Percentiles rank a stretch among this genome's conserved stretches.
phyloP scores from a whole-genome alignment of 2,329 filamentous ascomycete genomes.

The Hymenoscyphus scutula region DNA sequence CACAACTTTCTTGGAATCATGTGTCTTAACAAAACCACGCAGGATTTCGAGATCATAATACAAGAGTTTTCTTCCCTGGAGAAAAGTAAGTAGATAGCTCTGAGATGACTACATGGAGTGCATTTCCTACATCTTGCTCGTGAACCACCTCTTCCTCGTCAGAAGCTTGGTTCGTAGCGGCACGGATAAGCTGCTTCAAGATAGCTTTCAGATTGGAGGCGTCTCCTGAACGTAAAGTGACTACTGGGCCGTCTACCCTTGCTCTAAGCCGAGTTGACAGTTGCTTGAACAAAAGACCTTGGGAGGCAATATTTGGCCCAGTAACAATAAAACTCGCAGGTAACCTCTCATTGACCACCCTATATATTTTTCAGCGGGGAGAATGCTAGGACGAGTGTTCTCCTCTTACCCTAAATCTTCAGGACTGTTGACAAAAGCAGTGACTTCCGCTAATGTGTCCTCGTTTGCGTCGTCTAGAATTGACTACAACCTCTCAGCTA shows the following conservation, averaged over 20 bases:
- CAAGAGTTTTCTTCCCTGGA: constrained; percentile 61
- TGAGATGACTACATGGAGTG: neutral
- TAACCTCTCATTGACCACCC: constrained; percentile 32
- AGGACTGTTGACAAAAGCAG: constrained; percentile 50
- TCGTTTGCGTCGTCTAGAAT: constrained; percentile 61
- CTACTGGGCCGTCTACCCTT: constrained; percentile 53
- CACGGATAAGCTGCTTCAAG: constrained; percentile 71
- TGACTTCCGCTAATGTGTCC: constrained; percentile 57
- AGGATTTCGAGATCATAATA: constrained; percentile 78
- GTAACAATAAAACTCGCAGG: constrained; percentile 72
- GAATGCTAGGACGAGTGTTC: neutral
- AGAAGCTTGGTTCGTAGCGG: constrained; percentile 51
- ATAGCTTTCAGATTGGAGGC: constrained; percentile 70
- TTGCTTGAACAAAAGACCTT: constrained; percentile 71
- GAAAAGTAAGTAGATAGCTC: constrained; percentile 16
- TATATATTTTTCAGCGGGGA: constrained; percentile 12
- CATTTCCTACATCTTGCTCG: constrained; percentile 46
- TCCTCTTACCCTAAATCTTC: constrained; percentile 29
- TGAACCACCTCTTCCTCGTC: constrained; percentile 51
- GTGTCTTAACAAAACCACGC: constrained; percentile 55
- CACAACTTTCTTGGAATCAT: constrained; percentile 58
- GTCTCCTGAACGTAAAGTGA: constrained; percentile 67
- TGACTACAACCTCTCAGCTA: constrained; percentile 39
- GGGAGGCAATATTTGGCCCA: constrained; percentile 74
- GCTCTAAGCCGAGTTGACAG: constrained; percentile 55